phyloP scores from a whole-genome alignment of 768 basidiomycete genomes.

The Tylopilus plumbeoviolaceoides region DNA sequence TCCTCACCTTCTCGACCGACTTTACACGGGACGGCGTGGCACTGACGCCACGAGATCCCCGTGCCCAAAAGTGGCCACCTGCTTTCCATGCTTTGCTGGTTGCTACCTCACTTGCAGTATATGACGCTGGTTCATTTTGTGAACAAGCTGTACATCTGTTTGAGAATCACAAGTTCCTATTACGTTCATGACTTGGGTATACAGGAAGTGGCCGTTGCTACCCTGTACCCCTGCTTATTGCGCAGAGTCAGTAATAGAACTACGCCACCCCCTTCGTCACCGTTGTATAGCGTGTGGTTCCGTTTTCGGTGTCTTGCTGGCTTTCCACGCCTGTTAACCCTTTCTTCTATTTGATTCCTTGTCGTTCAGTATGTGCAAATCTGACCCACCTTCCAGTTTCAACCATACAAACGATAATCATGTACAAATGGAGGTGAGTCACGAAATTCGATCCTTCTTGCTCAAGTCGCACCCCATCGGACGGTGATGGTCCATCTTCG shows the following conservation, averaged over 20 bases:
- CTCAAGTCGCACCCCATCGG: slow-evolving; percentile 19
- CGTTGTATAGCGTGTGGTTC: not conserved
- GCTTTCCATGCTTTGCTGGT: slow-evolving; percentile 4
- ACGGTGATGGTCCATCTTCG: slow-evolving; percentile 1
- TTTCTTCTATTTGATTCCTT: not conserved
- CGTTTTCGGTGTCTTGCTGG: not conserved
- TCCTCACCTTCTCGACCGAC: slow-evolving; percentile 13
- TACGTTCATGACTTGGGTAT: slow-evolving; percentile 5
- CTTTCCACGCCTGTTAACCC: not conserved
- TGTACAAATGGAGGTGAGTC: slow-evolving; percentile 66
- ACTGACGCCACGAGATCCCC: slow-evolving; percentile 17
- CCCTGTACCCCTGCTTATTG: slow-evolving; percentile 11
- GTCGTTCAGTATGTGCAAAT: slow-evolving; percentile 6
- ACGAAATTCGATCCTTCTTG: slow-evolving; percentile 14
- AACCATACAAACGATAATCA: slow-evolving; percentile 68
- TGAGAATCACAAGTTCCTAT: slow-evolving; percentile 17
- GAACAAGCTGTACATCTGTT: slow-evolving; percentile 11
- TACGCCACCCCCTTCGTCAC: not conserved
- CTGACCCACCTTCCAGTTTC: slow-evolving; percentile 45
- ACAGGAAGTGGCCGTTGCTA: slow-evolving; percentile 20
- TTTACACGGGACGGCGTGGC: slow-evolving; percentile 5
- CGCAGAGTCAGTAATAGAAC: slow-evolving; percentile 6
- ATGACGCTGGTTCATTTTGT: slow-evolving; percentile 14
- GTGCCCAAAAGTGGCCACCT: slow-evolving; percentile 10
- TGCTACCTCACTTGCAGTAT: slow-evolving; percentile 7